Base-by-base conservation (phyloP, 257 asterid species). In the Handroanthus guayacan region DNA sequence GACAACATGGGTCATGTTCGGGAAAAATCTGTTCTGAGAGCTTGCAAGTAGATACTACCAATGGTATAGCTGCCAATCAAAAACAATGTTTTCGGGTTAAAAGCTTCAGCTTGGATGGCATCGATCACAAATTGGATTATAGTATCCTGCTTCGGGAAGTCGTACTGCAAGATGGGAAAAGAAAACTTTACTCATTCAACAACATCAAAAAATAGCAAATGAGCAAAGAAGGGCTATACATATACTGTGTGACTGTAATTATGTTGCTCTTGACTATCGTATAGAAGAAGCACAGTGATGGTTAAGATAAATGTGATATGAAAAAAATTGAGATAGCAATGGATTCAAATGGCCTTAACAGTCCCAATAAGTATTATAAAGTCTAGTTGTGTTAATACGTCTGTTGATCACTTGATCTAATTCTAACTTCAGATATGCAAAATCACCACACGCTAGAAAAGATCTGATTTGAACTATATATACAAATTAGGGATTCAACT, bases 31-130 rank as follows among this genome's bases (percentile, higher is more conserved):
- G 14, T 56, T 68, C 31, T 10, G 11, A 54, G 50, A 71, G 74
- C 62, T 69, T 45, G 67, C 38, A 52, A 77, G 25, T 18, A 61
- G 78, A 63, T 56, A 45, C 47, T 91, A 95, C 99, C 99, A 79
- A 95, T 92, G 62, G 99, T 87, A 70, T 95, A 95, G 92, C 98
- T 95, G 75, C 99, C 99, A 72, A 95, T 91, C 88, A 95, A 67
- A 83, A 95, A 92, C 80, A 95, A 79, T 45, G 99, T 91, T 72
- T 84, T 91, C 9, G 96, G 94, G 86, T 95, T 95, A 72, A 95
- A 95, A 55, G 91, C 85, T 86, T 95, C 99, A 25, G 99, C 99
- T 84, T 91, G 98, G 85, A 95, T 91, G 80, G 99, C 91, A 74
- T 95, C 99, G 18, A 95, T 90, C 75, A 91, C 97, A 75, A 92